Evolutionary conservation across 2,329 filamentous ascomycete species (phyloP), one percentile per base, ranked within the genome.

Genomic region (Alternaria tenuissima): DNA sequence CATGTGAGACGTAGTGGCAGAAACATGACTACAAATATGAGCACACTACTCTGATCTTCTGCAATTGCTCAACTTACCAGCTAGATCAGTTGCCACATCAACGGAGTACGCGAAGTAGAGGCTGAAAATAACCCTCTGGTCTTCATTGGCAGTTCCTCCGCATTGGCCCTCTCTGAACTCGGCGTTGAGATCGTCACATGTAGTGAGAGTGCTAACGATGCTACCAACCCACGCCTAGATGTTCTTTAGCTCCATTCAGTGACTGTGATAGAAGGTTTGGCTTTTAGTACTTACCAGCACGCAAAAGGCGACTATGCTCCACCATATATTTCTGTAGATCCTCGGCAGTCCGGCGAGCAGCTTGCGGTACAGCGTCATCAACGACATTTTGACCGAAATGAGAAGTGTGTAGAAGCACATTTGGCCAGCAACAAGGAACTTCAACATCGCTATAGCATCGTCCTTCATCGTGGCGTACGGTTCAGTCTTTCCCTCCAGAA

Each of bases 371-470:
- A 80, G 68, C n/a, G 75, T 71, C 52, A 81, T 65, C 5, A 65
- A 39, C 16, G 58, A 66, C 44, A 65, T 57, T 42, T 62, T 62
- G 3, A 57, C 58, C 1, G 54, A 51, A 18, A 63, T 32, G 5
- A 64, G 43, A 12, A 62, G 39, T 12, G 57, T 60, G 24, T 65
- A 65, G 49, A 65, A 65, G 65, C 42, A 72, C 53, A 80, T 72
- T n/a, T 76, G 76, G 18, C 72, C 76, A 7, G 75, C 72, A 48
- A 80, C 79, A 55, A 81, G 76, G 18, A 77, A 66, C 49, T 74
- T 75, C 28, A 78, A 65, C 59, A 80, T 69, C 12, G 63, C 51
- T 1, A 69, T 43, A 3, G 64, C 63, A 46, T 80, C 79, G 1
- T 75, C 48, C 28, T 57, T 51, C 7, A 79, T 60, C 4, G 63